Percentiles rank a stretch among this genome's conserved stretches.
phyloP scores from a whole-genome alignment of 225 moss, liverwort and hornwort genomes.

The Pseudisothecium myosuroides region DNA sequence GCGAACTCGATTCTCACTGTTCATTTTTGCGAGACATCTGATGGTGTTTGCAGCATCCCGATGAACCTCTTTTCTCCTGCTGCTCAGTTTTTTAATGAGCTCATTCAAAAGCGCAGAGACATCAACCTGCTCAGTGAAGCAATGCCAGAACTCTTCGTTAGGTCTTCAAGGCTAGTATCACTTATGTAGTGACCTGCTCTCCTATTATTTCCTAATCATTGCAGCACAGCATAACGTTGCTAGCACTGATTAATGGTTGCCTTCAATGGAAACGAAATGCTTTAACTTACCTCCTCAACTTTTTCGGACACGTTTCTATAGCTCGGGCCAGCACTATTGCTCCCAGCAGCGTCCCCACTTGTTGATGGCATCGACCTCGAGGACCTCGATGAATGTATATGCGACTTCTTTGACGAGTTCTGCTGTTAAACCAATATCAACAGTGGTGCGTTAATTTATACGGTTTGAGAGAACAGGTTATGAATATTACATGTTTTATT shows the following conservation, averaged over 20 bases:
- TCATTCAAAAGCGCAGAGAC: background rate
- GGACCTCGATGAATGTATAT: background rate
- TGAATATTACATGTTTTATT: background rate
- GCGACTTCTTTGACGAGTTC: background rate
- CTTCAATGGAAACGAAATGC: background rate
- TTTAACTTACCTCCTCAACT: slow-evolving; percentile 7
- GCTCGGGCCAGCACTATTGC: background rate
- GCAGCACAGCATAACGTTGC: background rate
- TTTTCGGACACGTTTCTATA: background rate
- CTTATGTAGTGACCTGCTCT: background rate
- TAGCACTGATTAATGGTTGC: background rate
- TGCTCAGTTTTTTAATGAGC: slow-evolving; percentile 17
- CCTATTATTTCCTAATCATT: background rate
- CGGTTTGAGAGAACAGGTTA: background rate
- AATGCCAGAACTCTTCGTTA: background rate
- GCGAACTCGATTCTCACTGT: slow-evolving; percentile 44
- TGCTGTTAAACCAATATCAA: background rate
- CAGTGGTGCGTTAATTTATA: background rate
- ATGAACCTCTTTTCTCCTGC: slow-evolving; percentile 2
- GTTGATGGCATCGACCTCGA: slow-evolving; percentile 2
- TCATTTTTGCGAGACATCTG: slow-evolving; percentile 50
- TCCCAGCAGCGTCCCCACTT: background rate
- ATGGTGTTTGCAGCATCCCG: slow-evolving; percentile 27
- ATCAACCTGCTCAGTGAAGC: slow-evolving; percentile 12
- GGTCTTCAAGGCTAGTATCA: background rate